Base-by-base conservation (phyloP, 495 filamentous ascomycete genomes). In the Bombardia bombarda region DNA sequence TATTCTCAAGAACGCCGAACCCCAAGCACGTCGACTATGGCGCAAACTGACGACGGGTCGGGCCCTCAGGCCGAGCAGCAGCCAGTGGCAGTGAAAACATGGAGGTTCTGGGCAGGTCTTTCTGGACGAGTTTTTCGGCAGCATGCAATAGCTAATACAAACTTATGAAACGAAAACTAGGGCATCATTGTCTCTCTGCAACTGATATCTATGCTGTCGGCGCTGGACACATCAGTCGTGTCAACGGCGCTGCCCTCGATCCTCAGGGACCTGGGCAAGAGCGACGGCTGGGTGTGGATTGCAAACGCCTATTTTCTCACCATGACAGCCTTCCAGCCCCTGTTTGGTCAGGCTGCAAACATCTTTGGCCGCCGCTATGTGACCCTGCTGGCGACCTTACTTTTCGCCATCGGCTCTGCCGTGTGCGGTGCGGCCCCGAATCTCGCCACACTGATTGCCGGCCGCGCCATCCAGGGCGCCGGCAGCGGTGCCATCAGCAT, bases 401-500 rank as follows among this genome's bases (percentile, higher is more conserved):
- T 38, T 41, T 12, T 75, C 45, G 66, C 67, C 51, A 39, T 69
- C 10, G 73, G 68, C 3, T 28, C 25, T 65, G n/a, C 18, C 19
- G n/a, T 32, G 17, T 17, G 16, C 23, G 47, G 84, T 7, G 35
- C 32, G 3, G 58, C 68, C 3, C 53, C 43, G 2, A 55, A 30
- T 33, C 53, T 56, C 7, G 44, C 47, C 8, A 87, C 87, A 78
- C 68, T 93, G 35, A 73, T 93, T 32, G 72, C 72, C 0, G 86
- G 83, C 19, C 68, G 88, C 52, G 77, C 80, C 0, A 67, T 95
- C 28, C 87, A 93, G 56, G 88, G 88, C 42, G 61, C 83, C 24
- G 88, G 87, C 13, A 83, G 80, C 37, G 84, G 85, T 42, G 88
- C 88, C 1, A 70, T 90, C 35, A 69, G 86, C 24, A 77, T 84